Evolutionary conservation across 2,329 filamentous ascomycete genomes (phyloP).

Genomic region (Pseudogymnoascus sp.): DNA sequence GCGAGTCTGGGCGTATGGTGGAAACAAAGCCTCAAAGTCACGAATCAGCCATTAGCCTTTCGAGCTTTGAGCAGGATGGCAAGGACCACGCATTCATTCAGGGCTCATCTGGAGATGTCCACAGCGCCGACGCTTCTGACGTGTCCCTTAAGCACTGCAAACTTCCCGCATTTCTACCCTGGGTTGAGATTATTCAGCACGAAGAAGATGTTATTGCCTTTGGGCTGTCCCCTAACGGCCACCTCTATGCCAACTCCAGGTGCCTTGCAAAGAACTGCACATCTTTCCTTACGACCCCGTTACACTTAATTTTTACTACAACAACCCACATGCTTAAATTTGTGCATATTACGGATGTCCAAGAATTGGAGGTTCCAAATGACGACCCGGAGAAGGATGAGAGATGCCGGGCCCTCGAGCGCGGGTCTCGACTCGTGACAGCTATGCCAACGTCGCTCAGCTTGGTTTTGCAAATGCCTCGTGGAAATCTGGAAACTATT

Average conservation of each 20-base stretch:
- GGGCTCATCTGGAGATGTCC: constrained; percentile 22
- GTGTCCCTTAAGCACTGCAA: constrained; percentile 18
- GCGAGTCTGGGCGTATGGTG: constrained; percentile 24
- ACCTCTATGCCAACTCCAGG: constrained; percentile 68
- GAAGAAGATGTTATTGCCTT: constrained; percentile 24
- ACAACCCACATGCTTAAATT: constrained; percentile 91
- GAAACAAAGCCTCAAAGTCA: constrained; percentile 17
- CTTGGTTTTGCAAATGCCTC: constrained; percentile 86
- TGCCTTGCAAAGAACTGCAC: constrained; percentile 80
- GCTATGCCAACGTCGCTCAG: constrained; percentile 83
- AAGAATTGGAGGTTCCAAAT: constrained; percentile 71
- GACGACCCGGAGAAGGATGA: constrained; percentile 92
- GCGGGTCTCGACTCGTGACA: constrained; percentile 78
- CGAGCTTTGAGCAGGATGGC: constrained; percentile 21
- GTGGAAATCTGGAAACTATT: constrained; percentile 92
- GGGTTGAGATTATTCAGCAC: constrained; percentile 26
- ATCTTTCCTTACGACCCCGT: constrained; percentile 73
- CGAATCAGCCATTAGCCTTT: constrained; percentile 16
- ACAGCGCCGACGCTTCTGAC: constrained; percentile 19
- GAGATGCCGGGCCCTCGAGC: constrained; percentile 82
- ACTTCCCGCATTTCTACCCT: constrained; percentile 28
- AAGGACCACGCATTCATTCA: constrained; percentile 23
- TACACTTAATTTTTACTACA: constrained; percentile 86
- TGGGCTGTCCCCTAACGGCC: constrained; percentile 67
- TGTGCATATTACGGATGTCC: constrained; percentile 63